These are phyloP conservation scores for Corylus avellana DNA, from an alignment of 306 rosid genomes.

Conservation along the genomic window DNA sequence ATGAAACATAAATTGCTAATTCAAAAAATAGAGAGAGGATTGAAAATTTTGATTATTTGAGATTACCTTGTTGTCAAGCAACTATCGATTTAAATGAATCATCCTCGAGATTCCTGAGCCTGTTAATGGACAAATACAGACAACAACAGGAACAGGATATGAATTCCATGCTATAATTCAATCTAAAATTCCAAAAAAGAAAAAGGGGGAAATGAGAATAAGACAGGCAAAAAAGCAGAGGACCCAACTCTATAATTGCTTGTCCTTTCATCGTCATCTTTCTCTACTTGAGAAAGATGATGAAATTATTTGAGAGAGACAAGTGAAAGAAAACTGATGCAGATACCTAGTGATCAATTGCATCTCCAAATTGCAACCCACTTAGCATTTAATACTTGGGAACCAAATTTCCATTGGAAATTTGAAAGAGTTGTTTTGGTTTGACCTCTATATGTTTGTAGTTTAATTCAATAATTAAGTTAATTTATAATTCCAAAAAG, in stretches of 20 bases:
- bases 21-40: background rate
- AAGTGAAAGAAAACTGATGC: background rate
- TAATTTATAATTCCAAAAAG: background rate
- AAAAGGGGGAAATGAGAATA: constrained; percentile 13
- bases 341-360: background rate
- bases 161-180: constrained; percentile 24
- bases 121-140: constrained; percentile 10
- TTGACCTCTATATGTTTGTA: background rate
- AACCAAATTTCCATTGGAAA: background rate
- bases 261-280: constrained; percentile 12
- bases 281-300: background rate
- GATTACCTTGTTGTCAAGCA: background rate
- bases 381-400: too few species aligned
- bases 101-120: constrained; percentile 18
- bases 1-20: too few species aligned
- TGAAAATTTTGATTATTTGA: background rate
- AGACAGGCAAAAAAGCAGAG: constrained; percentile 27
- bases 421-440: background rate
- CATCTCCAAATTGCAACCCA: background rate
- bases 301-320: constrained; percentile 3
- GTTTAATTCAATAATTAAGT: too few species aligned
- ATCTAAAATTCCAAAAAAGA: constrained; percentile 21
- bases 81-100: constrained; percentile 10
- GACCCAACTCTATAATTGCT: constrained; percentile 31
- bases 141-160: constrained; percentile 4